Percentiles rank a stretch among this genome's conserved stretches.
Evolutionary conservation across 2,329 filamentous ascomycete species (phyloP).

Genomic region (Periconia digitata): DNA sequence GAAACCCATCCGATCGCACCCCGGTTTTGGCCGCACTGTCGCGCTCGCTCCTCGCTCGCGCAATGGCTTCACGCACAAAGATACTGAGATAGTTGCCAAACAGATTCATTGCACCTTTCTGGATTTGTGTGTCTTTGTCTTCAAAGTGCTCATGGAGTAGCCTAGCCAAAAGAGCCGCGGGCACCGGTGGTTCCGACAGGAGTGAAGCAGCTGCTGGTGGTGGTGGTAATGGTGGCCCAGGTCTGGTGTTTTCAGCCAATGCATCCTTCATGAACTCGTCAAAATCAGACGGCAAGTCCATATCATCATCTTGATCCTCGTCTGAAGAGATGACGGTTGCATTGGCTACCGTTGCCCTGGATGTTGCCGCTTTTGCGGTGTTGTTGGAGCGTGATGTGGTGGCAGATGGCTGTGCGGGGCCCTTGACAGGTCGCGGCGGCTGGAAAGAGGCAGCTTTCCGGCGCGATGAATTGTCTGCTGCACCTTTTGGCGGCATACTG

Average conservation of each 20-base stretch:
- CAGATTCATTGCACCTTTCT: conserved; percentile 59
- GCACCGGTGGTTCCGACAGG: conserved; percentile 54
- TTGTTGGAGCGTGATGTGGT: conserved; percentile 19
- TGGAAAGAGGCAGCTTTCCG: conserved; percentile 42
- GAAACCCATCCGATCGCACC: conserved; percentile 58
- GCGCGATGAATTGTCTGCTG: conserved; percentile 17
- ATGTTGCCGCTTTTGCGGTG: conserved; percentile 23
- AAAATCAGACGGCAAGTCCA: conserved; percentile 20
- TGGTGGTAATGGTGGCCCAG: conserved; percentile 7
- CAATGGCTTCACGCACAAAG: conserved; percentile 87
- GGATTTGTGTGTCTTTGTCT: conserved; percentile 44
- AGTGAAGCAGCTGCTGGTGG: conserved; percentile 13
- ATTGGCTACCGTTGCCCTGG: neutral
- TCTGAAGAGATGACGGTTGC: conserved; percentile 35
- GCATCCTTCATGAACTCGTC: conserved; percentile 34
- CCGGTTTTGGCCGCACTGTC: conserved; percentile 44
- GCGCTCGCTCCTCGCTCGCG: conserved; percentile 73
- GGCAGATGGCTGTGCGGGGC: conserved; percentile 19
- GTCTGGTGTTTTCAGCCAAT: conserved; percentile 10
- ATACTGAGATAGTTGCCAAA: conserved; percentile 86
- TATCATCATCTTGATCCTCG: conserved; percentile 29
- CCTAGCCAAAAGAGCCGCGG: conserved; percentile 71
- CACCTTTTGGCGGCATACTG: conserved; percentile 30
- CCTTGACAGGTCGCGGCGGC: conserved; percentile 38
- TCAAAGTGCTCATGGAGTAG: conserved; percentile 79